Percentiles rank a stretch among this genome's conserved stretches.
Conservation (phyloP, 1,139 yeast species). For the Taphrina betulina region DNA sequence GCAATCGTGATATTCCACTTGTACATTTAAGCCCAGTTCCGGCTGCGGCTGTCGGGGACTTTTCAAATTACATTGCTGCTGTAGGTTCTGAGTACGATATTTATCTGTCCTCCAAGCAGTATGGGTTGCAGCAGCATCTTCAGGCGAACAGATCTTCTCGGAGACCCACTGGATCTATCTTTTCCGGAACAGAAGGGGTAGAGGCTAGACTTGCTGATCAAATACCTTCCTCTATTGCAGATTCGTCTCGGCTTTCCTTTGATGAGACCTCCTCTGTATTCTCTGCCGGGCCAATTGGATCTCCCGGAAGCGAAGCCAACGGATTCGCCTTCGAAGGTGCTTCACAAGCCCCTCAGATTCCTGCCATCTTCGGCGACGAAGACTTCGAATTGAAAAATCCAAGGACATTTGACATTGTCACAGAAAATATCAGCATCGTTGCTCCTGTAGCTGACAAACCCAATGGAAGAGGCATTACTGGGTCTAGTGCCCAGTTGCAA, state of each 20-base stretch:
- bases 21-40: conserved; percentile 64
- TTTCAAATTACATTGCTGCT: conserved; percentile 51
- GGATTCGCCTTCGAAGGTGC: conserved; percentile 9
- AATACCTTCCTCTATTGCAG: conserved; percentile 18
- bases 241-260: conserved; percentile 31
- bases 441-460: conserved; percentile 40
- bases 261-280: conserved; percentile 15
- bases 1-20: conserved; percentile 80
- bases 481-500: conserved; percentile 52
- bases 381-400: conserved; percentile 87
- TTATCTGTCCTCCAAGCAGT: conserved; percentile 23
- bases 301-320: conserved; percentile 36
- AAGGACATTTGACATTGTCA: conserved; percentile 70
- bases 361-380: conserved; percentile 63
- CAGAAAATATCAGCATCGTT: conserved; percentile 54
- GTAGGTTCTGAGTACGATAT: conserved; percentile 56
- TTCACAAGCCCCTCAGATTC: conserved; percentile 52
- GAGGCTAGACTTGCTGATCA: conserved; percentile 18
- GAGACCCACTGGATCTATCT: conserved; percentile 18
- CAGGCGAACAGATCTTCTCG: conserved; percentile 12
- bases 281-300: conserved; percentile 10
- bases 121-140: conserved; percentile 25
- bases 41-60: conserved; percentile 52
- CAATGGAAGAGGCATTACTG: background rate
- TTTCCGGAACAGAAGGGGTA: conserved; percentile 13